These are phyloP conservation scores for Hygrophoropsis aurantiaca DNA, from an alignment of 768 basidiomycete species.

Conservation along the genomic window DNA sequence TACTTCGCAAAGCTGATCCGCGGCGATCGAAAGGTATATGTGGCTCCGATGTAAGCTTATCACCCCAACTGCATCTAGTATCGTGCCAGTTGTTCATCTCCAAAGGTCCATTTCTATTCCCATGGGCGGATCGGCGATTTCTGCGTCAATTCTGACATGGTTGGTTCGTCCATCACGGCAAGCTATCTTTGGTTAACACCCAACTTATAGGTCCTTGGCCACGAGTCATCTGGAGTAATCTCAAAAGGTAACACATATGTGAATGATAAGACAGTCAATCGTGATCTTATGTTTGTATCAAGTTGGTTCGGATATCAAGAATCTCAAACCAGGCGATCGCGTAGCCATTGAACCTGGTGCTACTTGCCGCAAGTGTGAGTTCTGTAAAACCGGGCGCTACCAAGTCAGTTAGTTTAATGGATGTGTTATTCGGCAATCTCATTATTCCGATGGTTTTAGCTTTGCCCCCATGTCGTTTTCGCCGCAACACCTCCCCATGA, in stretches of 20 bases:
- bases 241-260: constrained; percentile 48
- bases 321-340: constrained; percentile 78
- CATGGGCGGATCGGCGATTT: constrained; percentile 81
- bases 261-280: neutral
- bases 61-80: constrained; percentile 9
- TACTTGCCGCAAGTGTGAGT: constrained; percentile 80
- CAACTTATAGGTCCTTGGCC: constrained; percentile 77
- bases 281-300: constrained; percentile 1
- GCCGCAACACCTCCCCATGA: constrained; percentile 94
- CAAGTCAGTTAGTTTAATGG: constrained; percentile 51
- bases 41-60: constrained; percentile 72
- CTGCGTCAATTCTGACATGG: constrained; percentile 80
- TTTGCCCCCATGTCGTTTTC: constrained; percentile 84
- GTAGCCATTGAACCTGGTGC: constrained; percentile 93
- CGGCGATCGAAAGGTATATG: constrained; percentile 65
- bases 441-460: constrained; percentile 37
- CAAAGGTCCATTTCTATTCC: constrained; percentile 74
- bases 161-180: constrained; percentile 22
- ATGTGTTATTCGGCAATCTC: constrained; percentile 1
- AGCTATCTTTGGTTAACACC: neutral
- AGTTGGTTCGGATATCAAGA: constrained; percentile 78
- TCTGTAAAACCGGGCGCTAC: constrained; percentile 82
- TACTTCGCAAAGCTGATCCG: constrained; percentile 9
- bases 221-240: constrained; percentile 86
- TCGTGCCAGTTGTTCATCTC: constrained; percentile 9